Percentiles rank a stretch among this genome's conserved stretches.
phyloP scores from a whole-genome alignment of 2,329 filamentous ascomycete genomes.

The Colletotrichum tanaceti region DNA sequence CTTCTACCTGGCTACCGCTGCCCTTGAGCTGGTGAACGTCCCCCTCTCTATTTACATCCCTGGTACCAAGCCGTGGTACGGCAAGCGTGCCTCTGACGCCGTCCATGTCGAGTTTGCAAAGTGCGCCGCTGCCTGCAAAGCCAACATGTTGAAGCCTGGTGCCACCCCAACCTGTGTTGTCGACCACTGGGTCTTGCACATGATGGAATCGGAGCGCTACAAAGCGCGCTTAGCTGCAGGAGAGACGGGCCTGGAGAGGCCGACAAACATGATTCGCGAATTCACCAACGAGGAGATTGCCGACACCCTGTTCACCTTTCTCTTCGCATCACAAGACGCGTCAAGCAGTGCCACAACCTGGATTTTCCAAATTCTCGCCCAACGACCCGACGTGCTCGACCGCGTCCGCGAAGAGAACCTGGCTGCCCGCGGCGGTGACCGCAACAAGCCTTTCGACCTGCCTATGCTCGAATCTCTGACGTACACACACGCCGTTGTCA shows the following conservation, averaged over 20 bases:
- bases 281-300: conserved; percentile 62
- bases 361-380: conserved; percentile 64
- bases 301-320: conserved; percentile 64
- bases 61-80: conserved; percentile 80
- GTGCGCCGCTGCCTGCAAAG: conserved; percentile 78
- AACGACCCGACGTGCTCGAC: conserved; percentile 61
- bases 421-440: conserved; percentile 55
- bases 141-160: conserved; percentile 73
- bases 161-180: conserved; percentile 79
- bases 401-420: conserved; percentile 61
- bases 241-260: conserved; percentile 54
- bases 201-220: conserved; percentile 67
- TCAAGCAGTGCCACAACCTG: conserved; percentile 65
- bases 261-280: conserved; percentile 60
- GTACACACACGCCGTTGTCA: conserved; percentile 65
- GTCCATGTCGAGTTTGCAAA: conserved; percentile 77
- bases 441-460: conserved; percentile 54
- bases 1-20: conserved; percentile 82
- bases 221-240: conserved; percentile 70
- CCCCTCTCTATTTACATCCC: conserved; percentile 76
- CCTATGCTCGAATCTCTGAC: conserved; percentile 60
- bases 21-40: conserved; percentile 83
- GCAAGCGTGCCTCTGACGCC: conserved; percentile 79
- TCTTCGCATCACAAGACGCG: conserved; percentile 66
- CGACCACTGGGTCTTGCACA: conserved; percentile 77